Conservation (phyloP, 2,329 filamentous ascomycete genomes). For the Curvularia spicifera region DNA sequence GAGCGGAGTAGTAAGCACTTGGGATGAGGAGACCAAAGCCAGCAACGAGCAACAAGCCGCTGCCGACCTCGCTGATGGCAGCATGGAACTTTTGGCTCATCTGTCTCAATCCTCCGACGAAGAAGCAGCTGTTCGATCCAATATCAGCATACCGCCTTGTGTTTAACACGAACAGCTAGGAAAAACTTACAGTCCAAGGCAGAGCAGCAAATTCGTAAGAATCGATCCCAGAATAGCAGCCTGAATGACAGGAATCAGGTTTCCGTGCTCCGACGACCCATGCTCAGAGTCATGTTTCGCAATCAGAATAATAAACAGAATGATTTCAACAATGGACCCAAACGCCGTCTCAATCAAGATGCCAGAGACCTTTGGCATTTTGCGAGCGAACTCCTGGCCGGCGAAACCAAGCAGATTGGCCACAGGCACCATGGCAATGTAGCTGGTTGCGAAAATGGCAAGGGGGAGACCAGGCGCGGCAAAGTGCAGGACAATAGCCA, state of each 20-base stretch:
- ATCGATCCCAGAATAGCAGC: slow-evolving; percentile 85
- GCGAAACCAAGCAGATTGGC: slow-evolving; percentile 79
- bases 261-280: slow-evolving; percentile 46
- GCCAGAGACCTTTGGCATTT: slow-evolving; percentile 75
- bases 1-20: slow-evolving; percentile 49
- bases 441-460: slow-evolving; percentile 70
- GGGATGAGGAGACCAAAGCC: slow-evolving; percentile 59
- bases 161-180: background rate
- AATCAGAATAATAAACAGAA: slow-evolving; percentile 81
- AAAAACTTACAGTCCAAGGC: slow-evolving; percentile 64
- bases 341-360: slow-evolving; percentile 66
- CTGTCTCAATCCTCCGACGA: slow-evolving; percentile 73
- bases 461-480: slow-evolving; percentile 62
- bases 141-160: background rate
- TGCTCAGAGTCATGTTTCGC: slow-evolving; percentile 53
- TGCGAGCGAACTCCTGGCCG: slow-evolving; percentile 73
- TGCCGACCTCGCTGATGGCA: slow-evolving; percentile 79
- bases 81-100: slow-evolving; percentile 75
- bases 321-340: slow-evolving; percentile 79
- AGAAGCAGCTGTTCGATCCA: slow-evolving; percentile 66
- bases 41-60: slow-evolving; percentile 76
- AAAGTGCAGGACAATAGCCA: slow-evolving; percentile 68
- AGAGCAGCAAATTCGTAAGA: slow-evolving; percentile 80
- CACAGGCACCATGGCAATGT: slow-evolving; percentile 78
- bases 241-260: slow-evolving; percentile 70